A percentile compares a stretch with the other conserved stretches of the same genome.
These are phyloP conservation scores for Aspergillus hancockii DNA, from an alignment of 495 filamentous ascomycete genomes.

Conservation along the genomic window DNA sequence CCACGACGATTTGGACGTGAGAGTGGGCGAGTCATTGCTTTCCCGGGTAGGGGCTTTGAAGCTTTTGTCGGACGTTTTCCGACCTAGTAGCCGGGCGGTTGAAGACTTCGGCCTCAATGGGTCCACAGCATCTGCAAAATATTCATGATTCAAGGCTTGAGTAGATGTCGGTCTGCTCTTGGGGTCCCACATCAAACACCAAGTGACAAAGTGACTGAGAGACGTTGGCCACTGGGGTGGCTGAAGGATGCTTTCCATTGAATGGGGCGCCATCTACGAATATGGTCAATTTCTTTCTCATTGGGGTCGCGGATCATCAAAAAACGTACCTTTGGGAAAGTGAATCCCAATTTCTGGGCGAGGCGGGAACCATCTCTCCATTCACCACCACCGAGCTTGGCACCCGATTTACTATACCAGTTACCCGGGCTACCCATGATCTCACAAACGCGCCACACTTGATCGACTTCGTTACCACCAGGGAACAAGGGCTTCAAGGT, in stretches of 20 bases:
- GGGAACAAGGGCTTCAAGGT: slow-evolving; percentile 97
- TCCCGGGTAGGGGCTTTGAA: slow-evolving; percentile 62
- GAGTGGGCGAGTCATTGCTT: slow-evolving; percentile 63
- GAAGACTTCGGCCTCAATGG: slow-evolving; percentile 90
- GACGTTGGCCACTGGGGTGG: slow-evolving; percentile 88
- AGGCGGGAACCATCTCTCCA: slow-evolving; percentile 94
- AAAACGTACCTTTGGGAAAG: slow-evolving; percentile 80
- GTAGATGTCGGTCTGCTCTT: slow-evolving; percentile 90
- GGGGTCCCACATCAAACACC: slow-evolving; percentile 99
- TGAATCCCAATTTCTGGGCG: slow-evolving; percentile 95
- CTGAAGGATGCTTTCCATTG: slow-evolving; percentile 92
- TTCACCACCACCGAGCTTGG: slow-evolving; percentile 90
- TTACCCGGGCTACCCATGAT: slow-evolving; percentile 99
- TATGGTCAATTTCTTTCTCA: slow-evolving; percentile 12
- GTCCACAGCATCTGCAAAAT: slow-evolving; percentile 93
- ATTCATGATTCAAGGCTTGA: slow-evolving; percentile 91
- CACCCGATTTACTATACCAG: slow-evolving; percentile 91
- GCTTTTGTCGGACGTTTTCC: slow-evolving; percentile 83
- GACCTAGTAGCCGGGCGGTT: slow-evolving; percentile 76
- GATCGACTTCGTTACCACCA: slow-evolving; percentile 96
- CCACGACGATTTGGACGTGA: slow-evolving; percentile 87
- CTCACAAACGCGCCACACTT: slow-evolving; percentile 98
- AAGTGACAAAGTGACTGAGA: slow-evolving; percentile 90
- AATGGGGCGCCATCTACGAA: slow-evolving; percentile 87
- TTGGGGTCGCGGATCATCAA: background rate